Base-by-base conservation (phyloP, 2,329 filamentous ascomycete genomes). In the Clonostachys byssicola region DNA sequence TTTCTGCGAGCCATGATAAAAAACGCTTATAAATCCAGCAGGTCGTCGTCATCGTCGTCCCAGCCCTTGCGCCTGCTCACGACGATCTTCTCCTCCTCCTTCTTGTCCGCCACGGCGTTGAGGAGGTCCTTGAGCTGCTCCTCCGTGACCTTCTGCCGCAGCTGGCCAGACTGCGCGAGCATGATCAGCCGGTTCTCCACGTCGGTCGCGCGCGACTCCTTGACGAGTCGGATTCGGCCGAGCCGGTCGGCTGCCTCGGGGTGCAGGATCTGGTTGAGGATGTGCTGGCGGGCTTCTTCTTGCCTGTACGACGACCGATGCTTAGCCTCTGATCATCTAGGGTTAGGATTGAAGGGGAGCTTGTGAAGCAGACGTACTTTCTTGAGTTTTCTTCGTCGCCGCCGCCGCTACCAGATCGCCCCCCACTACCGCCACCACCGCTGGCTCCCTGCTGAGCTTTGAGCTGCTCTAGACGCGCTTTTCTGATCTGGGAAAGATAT, bases 191-290 rank as follows among this genome's bases (percentile, higher is more conserved):
- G 74, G 76, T 95, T 92, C 74, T 99, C 94, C 48, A 99, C 83
- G 60, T 96, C 91, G 51, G 79, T 81, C 35, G 94, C 94, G 60
- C 94, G 89, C 57, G 86, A 85, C 65, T 92, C 90, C 72, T 97
- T 97, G 62, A 99, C 94, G 51, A 99, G 84, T 34, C 92, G 87
- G 71, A 99, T 97, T 55, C 94, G 89, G 48, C 89, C 90, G 2
- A 99, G 80, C 13, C 94, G 88, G 72, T 99, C 94, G 51, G 90
- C 88, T 16, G 94, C 94, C 62, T 92, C 90, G 55, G 94, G 94
- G 60, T 92, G 86, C 52, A 99, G 89, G 73, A 99, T 97, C 70
- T 97, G 94, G 57, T 80, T 81, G 52, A 99, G 85, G 57, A 96
- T 87, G 50, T 81, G 78, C 59, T 83, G 74, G 50, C 90, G 87